Evolutionary conservation across 768 basidiomycete genomes (phyloP).

Genomic region (Russula earlei): DNA sequence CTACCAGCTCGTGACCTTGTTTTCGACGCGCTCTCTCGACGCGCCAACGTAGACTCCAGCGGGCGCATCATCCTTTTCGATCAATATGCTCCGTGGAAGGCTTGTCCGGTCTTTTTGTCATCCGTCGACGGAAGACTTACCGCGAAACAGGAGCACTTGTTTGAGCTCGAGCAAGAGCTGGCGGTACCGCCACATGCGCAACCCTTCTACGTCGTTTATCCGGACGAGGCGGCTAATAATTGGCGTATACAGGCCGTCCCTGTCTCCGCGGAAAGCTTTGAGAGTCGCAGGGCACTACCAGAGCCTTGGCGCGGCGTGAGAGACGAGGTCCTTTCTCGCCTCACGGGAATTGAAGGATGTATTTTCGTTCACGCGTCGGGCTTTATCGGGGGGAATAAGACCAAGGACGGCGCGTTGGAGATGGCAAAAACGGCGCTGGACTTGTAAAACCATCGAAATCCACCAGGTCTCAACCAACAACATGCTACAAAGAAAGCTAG

Average conservation of each 20-base stretch:
- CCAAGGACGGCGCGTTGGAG: slow-evolving; percentile 76
- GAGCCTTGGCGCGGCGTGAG: slow-evolving; percentile 89
- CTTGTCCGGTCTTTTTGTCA: slow-evolving; percentile 22
- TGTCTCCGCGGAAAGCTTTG: slow-evolving; percentile 70
- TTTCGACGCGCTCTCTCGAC: slow-evolving; percentile 44
- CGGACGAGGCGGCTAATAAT: slow-evolving; percentile 62
- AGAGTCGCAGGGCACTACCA: slow-evolving; percentile 85
- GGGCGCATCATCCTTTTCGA: slow-evolving; percentile 78
- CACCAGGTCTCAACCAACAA: no score
- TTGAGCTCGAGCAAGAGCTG: slow-evolving; percentile 66
- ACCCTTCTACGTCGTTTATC: slow-evolving; percentile 82
- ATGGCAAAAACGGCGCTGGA: slow-evolving; percentile 64
- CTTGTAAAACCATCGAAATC: slow-evolving; percentile 23
- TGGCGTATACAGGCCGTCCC: slow-evolving; percentile 97
- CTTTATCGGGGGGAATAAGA: slow-evolving; percentile 94
- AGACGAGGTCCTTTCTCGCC: slow-evolving; percentile 68
- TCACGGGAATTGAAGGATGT: slow-evolving; percentile 69
- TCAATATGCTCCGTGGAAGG: slow-evolving; percentile 84
- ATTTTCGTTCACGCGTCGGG: slow-evolving; percentile 95
- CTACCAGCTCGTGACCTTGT: slow-evolving; percentile 84
- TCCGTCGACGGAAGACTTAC: background rate
- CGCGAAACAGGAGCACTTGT: slow-evolving; percentile 68
- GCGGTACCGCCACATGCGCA: slow-evolving; percentile 36
- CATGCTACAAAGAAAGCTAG: no score
- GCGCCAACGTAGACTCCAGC: slow-evolving; percentile 50